Conservation (phyloP, 2,329 filamentous ascomycete genomes). For the Fusarium sp. region DNA sequence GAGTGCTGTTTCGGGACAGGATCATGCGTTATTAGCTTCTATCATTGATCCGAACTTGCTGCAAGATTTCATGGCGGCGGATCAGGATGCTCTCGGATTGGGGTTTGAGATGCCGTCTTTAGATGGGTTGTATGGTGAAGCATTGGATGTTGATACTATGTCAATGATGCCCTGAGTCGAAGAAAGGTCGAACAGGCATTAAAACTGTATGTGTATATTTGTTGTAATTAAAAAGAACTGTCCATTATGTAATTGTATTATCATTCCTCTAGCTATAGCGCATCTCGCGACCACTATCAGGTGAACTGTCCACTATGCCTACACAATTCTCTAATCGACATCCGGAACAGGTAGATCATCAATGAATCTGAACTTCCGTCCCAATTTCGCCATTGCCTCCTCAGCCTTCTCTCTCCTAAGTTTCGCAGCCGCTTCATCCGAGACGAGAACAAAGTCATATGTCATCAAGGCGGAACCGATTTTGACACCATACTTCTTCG, state of each 20-base stretch:
- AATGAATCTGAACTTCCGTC: constrained; percentile 9
- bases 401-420: constrained; percentile 14
- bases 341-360: constrained; percentile 17
- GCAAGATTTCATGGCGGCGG: constrained; percentile 3
- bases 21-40: not conserved
- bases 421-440: constrained; percentile 6
- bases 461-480: not conserved
- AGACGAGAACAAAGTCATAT: constrained; percentile 20
- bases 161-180: not conserved
- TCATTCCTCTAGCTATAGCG: not conserved
- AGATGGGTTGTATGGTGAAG: not conserved
- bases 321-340: not conserved
- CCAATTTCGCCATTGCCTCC: constrained; percentile 10
- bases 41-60: constrained; percentile 1
- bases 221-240: not conserved
- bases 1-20: not conserved
- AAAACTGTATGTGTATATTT: accelerated
- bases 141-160: not conserved
- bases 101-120: not conserved
- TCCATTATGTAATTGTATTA: too few relatives aligned
- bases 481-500: constrained; percentile 10
- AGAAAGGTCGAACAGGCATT: too few relatives aligned
- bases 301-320: accelerated
- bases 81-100: not conserved
- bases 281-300: too few relatives aligned